These are phyloP conservation scores for Epichloe aotearoae DNA, from an alignment of 2,329 filamentous ascomycete genomes.

Conservation along the genomic window DNA sequence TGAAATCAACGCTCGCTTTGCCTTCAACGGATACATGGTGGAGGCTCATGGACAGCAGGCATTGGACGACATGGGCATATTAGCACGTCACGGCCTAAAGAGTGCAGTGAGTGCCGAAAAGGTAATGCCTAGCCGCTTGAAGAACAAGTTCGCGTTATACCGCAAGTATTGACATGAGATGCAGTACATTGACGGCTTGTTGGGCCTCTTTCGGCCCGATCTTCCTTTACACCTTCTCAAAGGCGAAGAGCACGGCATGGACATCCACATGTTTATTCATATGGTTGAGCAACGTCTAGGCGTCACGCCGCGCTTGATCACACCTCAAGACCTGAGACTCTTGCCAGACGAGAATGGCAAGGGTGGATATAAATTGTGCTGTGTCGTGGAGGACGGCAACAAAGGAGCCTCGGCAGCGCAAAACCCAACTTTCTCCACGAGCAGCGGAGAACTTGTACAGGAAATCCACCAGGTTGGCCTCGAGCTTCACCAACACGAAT, in stretches of 20 bases:
- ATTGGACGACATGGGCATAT: conserved; percentile 10
- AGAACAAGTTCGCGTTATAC: neutral
- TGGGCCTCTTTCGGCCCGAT: conserved; percentile 16
- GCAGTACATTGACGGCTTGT: conserved; percentile 19
- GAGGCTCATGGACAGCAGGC: conserved; percentile 17
- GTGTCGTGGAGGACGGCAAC: conserved; percentile 8
- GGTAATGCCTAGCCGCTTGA: neutral
- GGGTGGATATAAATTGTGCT: conserved; percentile 18
- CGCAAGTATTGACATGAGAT: neutral
- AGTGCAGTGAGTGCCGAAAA: conserved; percentile 13
- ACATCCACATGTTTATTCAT: conserved; percentile 26
- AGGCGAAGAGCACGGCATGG: conserved; percentile 22
- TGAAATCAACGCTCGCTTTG: conserved; percentile 29
- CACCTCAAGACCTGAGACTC: conserved; percentile 20
- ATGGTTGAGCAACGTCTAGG: conserved; percentile 15
- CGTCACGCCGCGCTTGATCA: conserved; percentile 20
- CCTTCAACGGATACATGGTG: conserved; percentile 25
- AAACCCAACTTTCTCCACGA: conserved; percentile 7
- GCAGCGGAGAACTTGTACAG: conserved; percentile 16
- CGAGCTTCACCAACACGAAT: conserved; percentile 26
- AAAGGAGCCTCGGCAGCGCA: neutral
- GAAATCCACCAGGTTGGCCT: conserved; percentile 24
- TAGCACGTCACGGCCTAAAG: conserved; percentile 6
- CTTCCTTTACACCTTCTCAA: conserved; percentile 24
- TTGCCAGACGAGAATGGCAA: conserved; percentile 13